Percentiles rank a stretch among this genome's conserved stretches.
These are phyloP conservation scores for Arthroderma uncinatum DNA, from an alignment of 2,329 filamentous ascomycete genomes.

Conservation along the genomic window DNA sequence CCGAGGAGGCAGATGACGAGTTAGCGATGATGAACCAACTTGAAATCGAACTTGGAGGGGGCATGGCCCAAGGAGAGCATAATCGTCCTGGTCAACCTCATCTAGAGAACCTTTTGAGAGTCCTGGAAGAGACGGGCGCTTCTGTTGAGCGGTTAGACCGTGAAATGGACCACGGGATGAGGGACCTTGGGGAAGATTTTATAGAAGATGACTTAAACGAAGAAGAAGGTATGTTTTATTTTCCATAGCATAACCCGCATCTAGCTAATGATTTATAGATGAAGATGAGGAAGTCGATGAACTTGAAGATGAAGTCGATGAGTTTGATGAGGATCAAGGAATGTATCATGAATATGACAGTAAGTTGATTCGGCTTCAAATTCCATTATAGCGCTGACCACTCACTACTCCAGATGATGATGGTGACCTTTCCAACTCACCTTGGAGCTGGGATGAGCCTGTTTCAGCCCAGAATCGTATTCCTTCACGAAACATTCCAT, in stretches of 20 bases:
- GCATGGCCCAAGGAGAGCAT: constrained; percentile 32
- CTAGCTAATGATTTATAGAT: constrained; percentile 33
- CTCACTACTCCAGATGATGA: constrained; percentile 22
- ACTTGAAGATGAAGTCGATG: constrained; percentile 31
- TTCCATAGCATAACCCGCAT: background rate
- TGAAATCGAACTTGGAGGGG: constrained; percentile 30
- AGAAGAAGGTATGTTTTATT: constrained; percentile 38
- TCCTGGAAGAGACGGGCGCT: constrained; percentile 32
- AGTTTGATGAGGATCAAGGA: constrained; percentile 36
- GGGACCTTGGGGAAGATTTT: constrained; percentile 37
- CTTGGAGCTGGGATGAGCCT: constrained; percentile 48
- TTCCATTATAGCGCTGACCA: constrained; percentile 19
- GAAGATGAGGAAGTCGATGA: constrained; percentile 45
- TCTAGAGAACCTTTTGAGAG: constrained; percentile 38
- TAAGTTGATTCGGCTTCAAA: constrained; percentile 16
- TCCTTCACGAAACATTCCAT: constrained; percentile 45
- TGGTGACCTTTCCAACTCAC: constrained; percentile 24
- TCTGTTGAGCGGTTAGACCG: constrained; percentile 33
- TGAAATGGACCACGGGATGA: constrained; percentile 34
- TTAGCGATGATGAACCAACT: constrained; percentile 37
- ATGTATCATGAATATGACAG: constrained; percentile 31
- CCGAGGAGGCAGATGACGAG: constrained; percentile 34
- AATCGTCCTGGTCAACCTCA: constrained; percentile 28
- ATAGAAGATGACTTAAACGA: constrained; percentile 45
- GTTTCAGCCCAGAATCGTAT: constrained; percentile 41